phyloP scores from a whole-genome alignment of 371 early-diverging fungal genomes.

The Blyttiomyces sp. region DNA sequence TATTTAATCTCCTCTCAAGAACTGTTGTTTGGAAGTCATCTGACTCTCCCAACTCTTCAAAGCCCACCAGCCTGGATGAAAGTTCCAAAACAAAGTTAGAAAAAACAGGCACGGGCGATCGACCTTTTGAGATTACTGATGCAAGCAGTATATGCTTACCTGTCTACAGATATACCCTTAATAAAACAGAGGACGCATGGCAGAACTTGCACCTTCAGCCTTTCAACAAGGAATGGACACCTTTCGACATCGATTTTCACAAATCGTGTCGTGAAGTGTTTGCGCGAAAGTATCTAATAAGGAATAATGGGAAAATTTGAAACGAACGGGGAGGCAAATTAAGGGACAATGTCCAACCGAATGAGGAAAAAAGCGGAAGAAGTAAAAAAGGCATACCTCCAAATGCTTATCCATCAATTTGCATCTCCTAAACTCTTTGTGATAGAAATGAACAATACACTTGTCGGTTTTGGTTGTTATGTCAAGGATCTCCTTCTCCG shows the following conservation, averaged over 20 bases:
- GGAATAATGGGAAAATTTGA: no score
- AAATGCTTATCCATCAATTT: slow-evolving; percentile 91
- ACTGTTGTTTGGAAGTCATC: slow-evolving; percentile 78
- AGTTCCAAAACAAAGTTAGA: background rate
- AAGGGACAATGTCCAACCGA: no score
- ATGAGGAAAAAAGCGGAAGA: background rate
- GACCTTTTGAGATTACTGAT: background rate
- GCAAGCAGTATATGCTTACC: slow-evolving; percentile 38
- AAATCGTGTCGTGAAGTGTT: slow-evolving; percentile 80
- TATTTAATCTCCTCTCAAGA: slow-evolving; percentile 72
- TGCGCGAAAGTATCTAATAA: slow-evolving; percentile 66
- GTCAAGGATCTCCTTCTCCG: slow-evolving; percentile 85
- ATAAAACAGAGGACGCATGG: slow-evolving; percentile 87
- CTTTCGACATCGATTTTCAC: slow-evolving; percentile 82
- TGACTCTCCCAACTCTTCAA: slow-evolving; percentile 89
- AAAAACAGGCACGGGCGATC: background rate
- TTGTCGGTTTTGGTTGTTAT: slow-evolving; percentile 73
- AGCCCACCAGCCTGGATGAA: slow-evolving; percentile 75
- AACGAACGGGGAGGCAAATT: background rate
- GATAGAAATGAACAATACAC: slow-evolving; percentile 86
- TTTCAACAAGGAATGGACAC: slow-evolving; percentile 88
- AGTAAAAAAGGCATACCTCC: slow-evolving; percentile 42
- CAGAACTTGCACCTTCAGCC: slow-evolving; percentile 79
- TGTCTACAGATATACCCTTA: slow-evolving; percentile 68
- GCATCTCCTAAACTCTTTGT: slow-evolving; percentile 89